A percentile compares a stretch with the other conserved stretches of the same genome.
Evolutionary conservation across 2,329 filamentous ascomycete species (phyloP).

Genomic region (Mycosphaerella sp.): DNA sequence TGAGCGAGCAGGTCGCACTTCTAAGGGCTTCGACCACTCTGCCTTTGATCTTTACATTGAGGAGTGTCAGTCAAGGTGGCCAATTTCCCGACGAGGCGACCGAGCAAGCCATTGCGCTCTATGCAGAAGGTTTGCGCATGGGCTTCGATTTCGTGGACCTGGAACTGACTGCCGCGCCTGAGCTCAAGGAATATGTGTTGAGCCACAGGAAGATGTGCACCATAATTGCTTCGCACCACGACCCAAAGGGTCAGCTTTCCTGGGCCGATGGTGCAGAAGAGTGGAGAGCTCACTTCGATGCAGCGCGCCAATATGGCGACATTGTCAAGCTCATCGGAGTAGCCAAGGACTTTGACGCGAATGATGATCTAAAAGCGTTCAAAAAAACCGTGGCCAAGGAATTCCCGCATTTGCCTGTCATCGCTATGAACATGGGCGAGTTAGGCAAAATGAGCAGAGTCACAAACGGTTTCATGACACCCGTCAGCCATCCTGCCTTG

Average conservation of each 20-base stretch:
- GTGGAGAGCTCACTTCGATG: slow-evolving; percentile 87
- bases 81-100: slow-evolving; percentile 75
- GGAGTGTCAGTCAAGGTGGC: slow-evolving; percentile 80
- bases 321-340: slow-evolving; percentile 90
- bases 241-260: slow-evolving; percentile 68
- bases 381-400: slow-evolving; percentile 66
- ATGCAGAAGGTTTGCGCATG: slow-evolving; percentile 70
- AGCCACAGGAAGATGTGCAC: slow-evolving; percentile 61
- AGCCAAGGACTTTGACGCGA: slow-evolving; percentile 71
- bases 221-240: slow-evolving; percentile 94
- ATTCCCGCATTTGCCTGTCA: slow-evolving; percentile 69
- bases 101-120: slow-evolving; percentile 59
- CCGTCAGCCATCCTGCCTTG: slow-evolving; percentile 82
- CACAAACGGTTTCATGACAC: slow-evolving; percentile 87
- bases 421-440: slow-evolving; percentile 92
- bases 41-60: slow-evolving; percentile 87
- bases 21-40: slow-evolving; percentile 65
- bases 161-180: slow-evolving; percentile 77
- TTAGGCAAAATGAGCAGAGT: slow-evolving; percentile 84
- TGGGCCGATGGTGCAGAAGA: slow-evolving; percentile 67
- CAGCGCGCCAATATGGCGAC: slow-evolving; percentile 81
- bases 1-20: slow-evolving; percentile 74
- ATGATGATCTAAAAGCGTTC: slow-evolving; percentile 78
- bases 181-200: slow-evolving; percentile 55
- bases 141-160: slow-evolving; percentile 91